phyloP scores from a whole-genome alignment of 2,329 filamentous ascomycete species.

The Podosphaera xanthii region DNA sequence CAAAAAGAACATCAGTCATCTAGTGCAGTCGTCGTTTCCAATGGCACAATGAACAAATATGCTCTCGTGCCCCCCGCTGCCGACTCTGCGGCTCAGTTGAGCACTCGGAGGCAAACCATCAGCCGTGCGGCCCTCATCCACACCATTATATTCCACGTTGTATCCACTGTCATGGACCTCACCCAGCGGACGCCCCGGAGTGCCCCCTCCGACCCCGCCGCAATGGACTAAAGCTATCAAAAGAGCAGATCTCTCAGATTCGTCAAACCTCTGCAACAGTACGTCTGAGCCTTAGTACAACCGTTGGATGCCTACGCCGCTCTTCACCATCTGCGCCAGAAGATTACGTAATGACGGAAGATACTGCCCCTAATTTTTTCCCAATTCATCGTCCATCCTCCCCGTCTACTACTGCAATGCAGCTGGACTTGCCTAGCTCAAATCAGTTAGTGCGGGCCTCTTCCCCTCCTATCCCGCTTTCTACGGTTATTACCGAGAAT shows the following conservation, averaged over 20 bases:
- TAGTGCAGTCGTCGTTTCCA: not conserved
- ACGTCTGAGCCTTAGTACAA: not conserved
- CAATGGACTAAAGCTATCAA: not conserved
- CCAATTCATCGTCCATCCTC: not conserved
- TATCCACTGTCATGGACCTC: constrained; percentile 1
- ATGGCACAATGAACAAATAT: not conserved
- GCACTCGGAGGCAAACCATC: not conserved
- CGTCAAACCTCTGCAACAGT: not conserved
- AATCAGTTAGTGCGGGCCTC: not conserved
- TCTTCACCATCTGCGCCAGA: not conserved
- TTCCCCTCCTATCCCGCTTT: not conserved
- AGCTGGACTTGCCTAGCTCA: not conserved
- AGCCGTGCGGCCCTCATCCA: not conserved
- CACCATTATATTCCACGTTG: not conserved
- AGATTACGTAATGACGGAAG: not conserved
- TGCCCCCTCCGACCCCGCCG: not conserved
- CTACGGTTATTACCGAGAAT: not conserved
- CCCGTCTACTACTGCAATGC: not conserved
- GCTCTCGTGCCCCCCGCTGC: not conserved
- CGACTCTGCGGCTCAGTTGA: not conserved
- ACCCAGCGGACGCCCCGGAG: not conserved
- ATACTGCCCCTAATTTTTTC: not conserved
- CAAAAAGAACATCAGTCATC: not conserved
- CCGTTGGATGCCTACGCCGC: not conserved
- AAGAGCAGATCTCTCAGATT: not conserved